phyloP scores from a whole-genome alignment of 2,329 filamentous ascomycete genomes.

The Cryphonectria japonica region DNA sequence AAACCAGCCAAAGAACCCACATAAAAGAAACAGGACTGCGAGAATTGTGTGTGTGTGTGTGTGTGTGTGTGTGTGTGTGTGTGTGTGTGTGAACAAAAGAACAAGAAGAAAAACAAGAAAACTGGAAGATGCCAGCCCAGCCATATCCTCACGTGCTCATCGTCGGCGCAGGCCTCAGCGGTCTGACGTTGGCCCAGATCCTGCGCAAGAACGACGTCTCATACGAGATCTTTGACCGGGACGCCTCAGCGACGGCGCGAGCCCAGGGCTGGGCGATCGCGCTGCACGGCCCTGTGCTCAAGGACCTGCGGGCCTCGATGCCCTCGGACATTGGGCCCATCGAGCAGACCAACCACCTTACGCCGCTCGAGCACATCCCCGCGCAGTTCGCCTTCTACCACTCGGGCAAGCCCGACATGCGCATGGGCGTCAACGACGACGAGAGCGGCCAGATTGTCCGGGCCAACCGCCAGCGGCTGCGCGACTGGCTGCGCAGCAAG shows the following conservation, averaged over 20 bases:
- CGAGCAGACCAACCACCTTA: conserved; percentile 32
- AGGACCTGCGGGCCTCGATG: conserved; percentile 31
- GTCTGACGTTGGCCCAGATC: conserved; percentile 46
- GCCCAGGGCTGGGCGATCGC: conserved; percentile 39
- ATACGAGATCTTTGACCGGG: conserved; percentile 46
- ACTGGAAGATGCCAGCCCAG: conserved; percentile 1
- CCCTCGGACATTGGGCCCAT: conserved; percentile 33
- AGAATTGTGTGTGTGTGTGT: background rate
- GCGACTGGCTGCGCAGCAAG: conserved; percentile 35
- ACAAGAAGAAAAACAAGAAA: background rate
- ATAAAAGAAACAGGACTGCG: background rate
- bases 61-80: background rate
- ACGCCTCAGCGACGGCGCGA: conserved; percentile 34
- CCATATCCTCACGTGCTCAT: conserved; percentile 41
- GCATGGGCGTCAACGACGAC: conserved; percentile 34
- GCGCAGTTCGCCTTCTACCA: conserved; percentile 33
- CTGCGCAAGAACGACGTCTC: conserved; percentile 40
- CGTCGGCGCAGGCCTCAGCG: conserved; percentile 47
- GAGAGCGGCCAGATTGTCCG: conserved; percentile 38
- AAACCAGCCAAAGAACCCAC: background rate
- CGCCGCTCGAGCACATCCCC: conserved; percentile 32
- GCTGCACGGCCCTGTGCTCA: conserved; percentile 35
- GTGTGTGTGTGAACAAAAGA: background rate
- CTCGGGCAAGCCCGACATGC: conserved; percentile 19
- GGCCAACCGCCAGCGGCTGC: conserved; percentile 37